Evolutionary conservation across 176 grass and related monocot genomes (phyloP), one percentile per base, ranked within the genome.

Genomic region (Musa acuminata): DNA sequence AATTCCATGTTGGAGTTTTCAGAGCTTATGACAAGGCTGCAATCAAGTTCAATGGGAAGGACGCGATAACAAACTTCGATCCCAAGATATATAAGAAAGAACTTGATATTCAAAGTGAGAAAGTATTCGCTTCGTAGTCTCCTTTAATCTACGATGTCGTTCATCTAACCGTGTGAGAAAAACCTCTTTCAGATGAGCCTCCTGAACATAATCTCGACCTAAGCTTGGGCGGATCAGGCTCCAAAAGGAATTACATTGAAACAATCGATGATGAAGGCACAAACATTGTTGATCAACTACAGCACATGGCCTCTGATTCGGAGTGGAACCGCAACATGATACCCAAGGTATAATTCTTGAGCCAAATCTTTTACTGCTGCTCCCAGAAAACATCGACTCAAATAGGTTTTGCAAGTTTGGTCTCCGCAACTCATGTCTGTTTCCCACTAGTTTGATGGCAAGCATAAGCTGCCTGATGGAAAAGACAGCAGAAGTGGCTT

Each of bases 11-110:
- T 50, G 13, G 67, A n/a, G 43, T 49, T 51, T 76, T 11, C 21
- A 76, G 74, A 63, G 74, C 74, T 64, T 76, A 76, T 64, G 74
- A 76, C 48, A 76, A 76, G 59, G 74, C 74, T 9, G 74, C 74
- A 64, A 76, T 76, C 29, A 76, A 76, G 74, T 76, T 58, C 9
- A 76, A 76, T 23, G 74, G 74, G 58, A 76, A 76, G 74, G 74
- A 76, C 51, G 74, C 74, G 1, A 7, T 76, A 12, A 76, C 74
- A 1, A 76, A 76, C 26, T 76, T 76, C 21, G 74, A 76, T 76
- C 74, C 43, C 52, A 76, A 59, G 10, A 64, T 76, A 2, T 76
- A 76, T 6, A 59, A 76, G 59, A 76, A 76, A 17, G 74, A 76
- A 27, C 17, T 64, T 10, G 53, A 58, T 23, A 22, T 16, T 8